Evolutionary conservation across 1,139 yeast species (phyloP).

Genomic region (Geotrichum phurueaensis): DNA sequence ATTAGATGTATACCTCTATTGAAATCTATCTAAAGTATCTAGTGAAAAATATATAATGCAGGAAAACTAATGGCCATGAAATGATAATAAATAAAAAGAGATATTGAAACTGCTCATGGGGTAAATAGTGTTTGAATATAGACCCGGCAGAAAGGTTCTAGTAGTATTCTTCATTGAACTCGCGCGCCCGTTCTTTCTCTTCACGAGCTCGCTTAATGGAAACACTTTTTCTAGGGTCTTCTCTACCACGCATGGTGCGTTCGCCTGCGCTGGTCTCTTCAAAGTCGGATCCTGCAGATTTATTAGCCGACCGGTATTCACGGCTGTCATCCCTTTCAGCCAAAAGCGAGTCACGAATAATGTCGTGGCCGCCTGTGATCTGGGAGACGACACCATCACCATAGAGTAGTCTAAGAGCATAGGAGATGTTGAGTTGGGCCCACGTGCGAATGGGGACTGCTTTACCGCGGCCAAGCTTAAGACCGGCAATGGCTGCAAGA

Average conservation of each 20-base stretch:
- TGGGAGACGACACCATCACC: conserved; percentile 64
- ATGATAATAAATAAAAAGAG: too few species aligned
- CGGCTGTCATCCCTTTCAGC: neutral
- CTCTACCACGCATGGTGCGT: neutral
- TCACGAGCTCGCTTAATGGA: neutral
- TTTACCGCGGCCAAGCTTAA: conserved; percentile 51
- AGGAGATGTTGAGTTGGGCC: conserved; percentile 56
- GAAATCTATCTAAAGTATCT: too few species aligned
- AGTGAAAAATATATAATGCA: too few species aligned
- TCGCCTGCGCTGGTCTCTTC: neutral
- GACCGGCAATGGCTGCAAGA: conserved; percentile 40
- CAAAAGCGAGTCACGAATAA: neutral
- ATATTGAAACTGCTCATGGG: neutral
- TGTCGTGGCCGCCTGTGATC: neutral
- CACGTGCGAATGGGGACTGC: conserved; percentile 60
- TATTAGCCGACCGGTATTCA: neutral
- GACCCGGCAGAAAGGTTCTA: neutral
- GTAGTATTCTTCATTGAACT: neutral
- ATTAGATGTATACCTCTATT: too few species aligned
- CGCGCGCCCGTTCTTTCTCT: neutral
- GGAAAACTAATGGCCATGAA: too few species aligned
- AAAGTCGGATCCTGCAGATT: neutral
- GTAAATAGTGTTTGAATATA: too few species aligned
- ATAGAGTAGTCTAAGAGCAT: conserved; percentile 63
- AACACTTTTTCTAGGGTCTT: neutral